phyloP scores from a whole-genome alignment of 257 asterid species.

The Rehmannia glutinosa region DNA sequence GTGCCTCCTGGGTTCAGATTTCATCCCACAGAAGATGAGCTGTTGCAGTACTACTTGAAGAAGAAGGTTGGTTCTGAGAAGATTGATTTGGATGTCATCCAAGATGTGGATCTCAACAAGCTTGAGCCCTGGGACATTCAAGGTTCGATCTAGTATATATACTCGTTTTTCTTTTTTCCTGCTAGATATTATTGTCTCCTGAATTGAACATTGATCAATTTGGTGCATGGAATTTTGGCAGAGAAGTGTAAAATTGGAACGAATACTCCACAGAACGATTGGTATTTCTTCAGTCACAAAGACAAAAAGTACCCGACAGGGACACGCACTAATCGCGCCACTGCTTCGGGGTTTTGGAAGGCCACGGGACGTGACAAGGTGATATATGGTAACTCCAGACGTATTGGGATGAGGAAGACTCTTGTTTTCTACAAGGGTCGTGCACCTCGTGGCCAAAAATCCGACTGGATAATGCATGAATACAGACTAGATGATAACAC shows the following conservation, averaged over 20 bases:
- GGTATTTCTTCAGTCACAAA: conserved; percentile 66
- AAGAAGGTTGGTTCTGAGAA: conserved; percentile 43
- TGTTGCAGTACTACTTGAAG: conserved; percentile 54
- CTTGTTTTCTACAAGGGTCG: conserved; percentile 71
- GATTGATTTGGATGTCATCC: conserved; percentile 60
- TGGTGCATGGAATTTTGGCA: no score
- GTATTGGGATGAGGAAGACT: conserved; percentile 67
- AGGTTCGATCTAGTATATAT: conserved; percentile 39
- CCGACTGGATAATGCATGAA: conserved; percentile 72
- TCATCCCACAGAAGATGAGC: conserved; percentile 75
- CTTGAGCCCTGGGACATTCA: conserved; percentile 77
- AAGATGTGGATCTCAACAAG: conserved; percentile 67
- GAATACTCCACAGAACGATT: conserved; percentile 55
- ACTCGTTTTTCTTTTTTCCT: no score
- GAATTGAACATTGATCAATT: no score
- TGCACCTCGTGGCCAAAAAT: conserved; percentile 64
- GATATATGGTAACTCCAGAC: conserved; percentile 31
- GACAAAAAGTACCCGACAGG: conserved; percentile 71
- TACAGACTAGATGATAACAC: conserved; percentile 43
- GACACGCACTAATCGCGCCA: conserved; percentile 62
- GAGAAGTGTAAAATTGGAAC: conserved; percentile 59
- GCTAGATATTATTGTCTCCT: no score
- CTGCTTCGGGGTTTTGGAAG: conserved; percentile 64
- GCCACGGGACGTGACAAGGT: conserved; percentile 74
- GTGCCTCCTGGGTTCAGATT: conserved; percentile 74